Conservation (phyloP, 2,329 filamentous ascomycete species). For the Thielaviopsis musarum region DNA sequence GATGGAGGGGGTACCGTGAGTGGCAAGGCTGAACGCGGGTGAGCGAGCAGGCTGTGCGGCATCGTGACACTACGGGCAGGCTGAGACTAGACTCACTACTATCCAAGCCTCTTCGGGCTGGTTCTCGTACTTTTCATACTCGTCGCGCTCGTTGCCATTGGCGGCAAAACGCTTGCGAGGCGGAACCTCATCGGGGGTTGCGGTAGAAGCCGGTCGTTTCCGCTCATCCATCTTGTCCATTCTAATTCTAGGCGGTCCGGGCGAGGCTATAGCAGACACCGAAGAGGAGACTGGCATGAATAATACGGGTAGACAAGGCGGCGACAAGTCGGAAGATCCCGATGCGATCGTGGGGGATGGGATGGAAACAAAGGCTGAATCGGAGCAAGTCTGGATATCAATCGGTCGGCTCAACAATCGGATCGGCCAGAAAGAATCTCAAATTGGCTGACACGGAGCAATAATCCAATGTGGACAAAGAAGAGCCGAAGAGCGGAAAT, state of each 20-base stretch:
- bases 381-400: background rate
- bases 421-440: too few relatives aligned
- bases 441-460: too few relatives aligned
- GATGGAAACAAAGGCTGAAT: background rate
- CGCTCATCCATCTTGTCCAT: constrained; percentile 71
- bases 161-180: constrained; percentile 84
- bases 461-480: too few relatives aligned
- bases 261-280: constrained; percentile 35
- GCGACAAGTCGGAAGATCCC: too few relatives aligned
- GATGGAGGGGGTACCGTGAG: background rate
- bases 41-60: background rate
- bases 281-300: constrained; percentile 71
- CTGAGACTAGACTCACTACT: constrained; percentile 35
- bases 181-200: constrained; percentile 69
- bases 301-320: too few relatives aligned
- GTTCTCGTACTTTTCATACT: constrained; percentile 35
- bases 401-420: too few relatives aligned
- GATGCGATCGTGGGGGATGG: background rate
- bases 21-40: background rate
- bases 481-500: too few relatives aligned
- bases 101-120: constrained; percentile 45
- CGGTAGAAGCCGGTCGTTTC: constrained; percentile 63
- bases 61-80: constrained; percentile 2
- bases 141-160: constrained; percentile 53
- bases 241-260: constrained; percentile 72